Base-by-base conservation (phyloP, 208 protist genomes). In the Trypanosoma conorhini region DNA sequence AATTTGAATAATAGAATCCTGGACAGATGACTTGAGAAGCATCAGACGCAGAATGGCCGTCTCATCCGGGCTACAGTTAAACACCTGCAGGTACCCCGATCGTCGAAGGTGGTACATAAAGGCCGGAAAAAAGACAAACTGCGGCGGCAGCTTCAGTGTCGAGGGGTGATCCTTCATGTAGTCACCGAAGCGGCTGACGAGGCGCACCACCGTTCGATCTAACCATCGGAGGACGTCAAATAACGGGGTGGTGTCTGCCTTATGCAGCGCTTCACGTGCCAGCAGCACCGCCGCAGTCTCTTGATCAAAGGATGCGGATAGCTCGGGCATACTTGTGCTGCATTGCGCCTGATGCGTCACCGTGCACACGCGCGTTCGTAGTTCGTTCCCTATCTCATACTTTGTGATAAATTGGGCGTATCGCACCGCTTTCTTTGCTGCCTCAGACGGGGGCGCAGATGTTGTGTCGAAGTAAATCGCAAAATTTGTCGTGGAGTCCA, bases 101-200 rank as follows among this genome's bases (percentile, higher is more conserved):
- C 98, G 89, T 44, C 99, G 94, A 21, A 99, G 86, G 79, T 99
- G 98, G 86, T 99, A 99, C 88, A 99, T 98, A 81, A 99, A 99
- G 72, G 99, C 97, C 13, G 99, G 99, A 72, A 99, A 99, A 57
- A 99, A 86, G 5, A 94, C 81, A 69, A 99, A 99, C 69, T 96
- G 72, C 12, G 76, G 63, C 28, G 91, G 83, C 44, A 99, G 86
- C 21, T 83, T 84, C 62, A 99, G 85, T 35, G 95, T 96, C 54
- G 64, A 59, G 19, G 98, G 90, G 55, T 98, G 83, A 72, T 99
- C 91, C 60, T 95, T 93, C 9, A 83, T 71, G 76, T 97, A 99
- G 22, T 92, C 81, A 42, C 89, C 97, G 68, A 99, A 99, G 62
- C 97, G 97, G 24, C 77, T 72, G 24, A 99, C 96, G 17, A 99